Conservation (phyloP, 225 moss, liverwort and hornwort genomes). For the Neckera pumila region DNA sequence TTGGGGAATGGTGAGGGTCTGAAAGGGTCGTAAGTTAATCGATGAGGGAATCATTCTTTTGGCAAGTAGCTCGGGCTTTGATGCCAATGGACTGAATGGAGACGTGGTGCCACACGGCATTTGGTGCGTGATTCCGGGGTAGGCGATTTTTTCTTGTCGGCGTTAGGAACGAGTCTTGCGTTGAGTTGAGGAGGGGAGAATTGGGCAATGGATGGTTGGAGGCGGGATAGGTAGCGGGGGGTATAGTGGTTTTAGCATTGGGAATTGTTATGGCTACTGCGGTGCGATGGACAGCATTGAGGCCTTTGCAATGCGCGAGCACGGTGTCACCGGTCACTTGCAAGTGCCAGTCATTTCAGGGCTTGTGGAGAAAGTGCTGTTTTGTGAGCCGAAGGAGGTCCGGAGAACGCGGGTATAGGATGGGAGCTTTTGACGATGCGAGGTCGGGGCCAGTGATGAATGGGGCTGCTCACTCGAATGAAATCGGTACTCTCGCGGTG, state of each 20-base stretch:
- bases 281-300: constrained; percentile 22
- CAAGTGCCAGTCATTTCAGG: constrained; percentile 4
- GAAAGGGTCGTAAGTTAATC: background rate
- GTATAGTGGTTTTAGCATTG: background rate
- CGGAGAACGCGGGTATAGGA: constrained; percentile 12
- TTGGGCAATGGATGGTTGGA: background rate
- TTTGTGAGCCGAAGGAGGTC: background rate
- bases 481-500: constrained; percentile 24
- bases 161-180: background rate
- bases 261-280: constrained; percentile 21
- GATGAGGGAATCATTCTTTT: background rate
- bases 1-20: background rate
- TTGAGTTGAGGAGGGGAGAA: background rate
- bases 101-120: background rate
- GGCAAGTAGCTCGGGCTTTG: background rate
- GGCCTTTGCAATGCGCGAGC: constrained; percentile 11
- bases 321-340: background rate
- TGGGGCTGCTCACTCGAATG: constrained; percentile 11
- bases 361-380: constrained; percentile 8
- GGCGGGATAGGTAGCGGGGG: background rate
- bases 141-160: background rate
- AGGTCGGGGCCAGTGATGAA: constrained; percentile 21
- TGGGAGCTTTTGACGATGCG: constrained; percentile 30
- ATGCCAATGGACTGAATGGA: background rate
- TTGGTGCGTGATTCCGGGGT: background rate